phyloP scores from a whole-genome alignment of 208 protist genomes.

The Leishmania tropica region DNA sequence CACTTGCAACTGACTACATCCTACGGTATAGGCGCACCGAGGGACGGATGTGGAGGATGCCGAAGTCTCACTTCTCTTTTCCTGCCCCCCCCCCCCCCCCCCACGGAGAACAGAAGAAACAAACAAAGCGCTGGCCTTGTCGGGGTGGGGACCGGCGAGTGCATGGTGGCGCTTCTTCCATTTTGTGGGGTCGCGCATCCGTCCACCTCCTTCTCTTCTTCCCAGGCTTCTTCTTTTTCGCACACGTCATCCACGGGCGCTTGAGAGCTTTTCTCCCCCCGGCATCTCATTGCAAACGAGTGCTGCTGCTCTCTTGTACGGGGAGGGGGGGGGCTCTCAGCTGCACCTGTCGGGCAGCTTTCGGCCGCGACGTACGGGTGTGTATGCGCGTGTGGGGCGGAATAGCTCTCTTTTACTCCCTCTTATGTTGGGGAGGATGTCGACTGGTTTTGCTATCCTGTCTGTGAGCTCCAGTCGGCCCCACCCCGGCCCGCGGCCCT shows the following conservation, averaged over 20 bases:
- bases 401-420: neutral
- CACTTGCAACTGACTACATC: neutral
- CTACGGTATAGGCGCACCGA: neutral
- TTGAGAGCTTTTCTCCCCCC: neutral
- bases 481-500: neutral
- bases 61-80: neutral
- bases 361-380: neutral
- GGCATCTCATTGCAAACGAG: neutral
- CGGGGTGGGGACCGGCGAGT: neutral
- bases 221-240: neutral
- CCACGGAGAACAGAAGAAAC: neutral
- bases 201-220: neutral
- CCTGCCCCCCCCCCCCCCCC: neutral
- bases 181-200: neutral
- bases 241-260: neutral
- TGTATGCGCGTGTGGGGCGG: neutral
- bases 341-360: neutral
- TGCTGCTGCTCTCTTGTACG: neutral
- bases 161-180: neutral
- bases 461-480: neutral
- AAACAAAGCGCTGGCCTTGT: neutral
- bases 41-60: neutral
- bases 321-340: neutral
- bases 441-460: neutral
- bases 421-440: neutral